These are phyloP conservation scores for Suhomyces canberraensis DNA, from an alignment of 805 yeast genomes.

Conservation along the genomic window DNA sequence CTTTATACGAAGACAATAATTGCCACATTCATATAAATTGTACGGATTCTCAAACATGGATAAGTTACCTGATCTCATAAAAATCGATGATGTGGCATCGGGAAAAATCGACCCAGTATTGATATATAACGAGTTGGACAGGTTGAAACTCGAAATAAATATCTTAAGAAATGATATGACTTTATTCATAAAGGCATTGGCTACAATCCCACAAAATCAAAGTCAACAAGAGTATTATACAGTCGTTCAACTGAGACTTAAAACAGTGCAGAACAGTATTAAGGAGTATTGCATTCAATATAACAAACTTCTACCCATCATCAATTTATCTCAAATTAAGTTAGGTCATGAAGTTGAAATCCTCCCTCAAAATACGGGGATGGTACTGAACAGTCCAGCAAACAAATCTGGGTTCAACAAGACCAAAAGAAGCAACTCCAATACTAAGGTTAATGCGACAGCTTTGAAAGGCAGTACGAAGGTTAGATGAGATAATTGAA, in stretches of 20 bases:
- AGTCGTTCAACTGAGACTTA: conserved; percentile 33
- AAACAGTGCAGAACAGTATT: conserved; percentile 37
- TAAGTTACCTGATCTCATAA: conserved; percentile 31
- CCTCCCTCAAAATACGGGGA: conserved; percentile 27
- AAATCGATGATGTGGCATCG: conserved; percentile 43
- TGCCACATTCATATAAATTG: too few species aligned
- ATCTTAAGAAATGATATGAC: conserved; percentile 41
- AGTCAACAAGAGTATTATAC: conserved; percentile 38
- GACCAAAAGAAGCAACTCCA: conserved; percentile 4
- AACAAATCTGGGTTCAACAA: conserved; percentile 1
- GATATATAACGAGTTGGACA: conserved; percentile 43
- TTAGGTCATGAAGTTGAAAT: conserved; percentile 50
- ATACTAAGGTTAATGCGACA: neutral
- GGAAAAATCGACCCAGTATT: conserved; percentile 38
- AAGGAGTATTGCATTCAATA: conserved; percentile 43
- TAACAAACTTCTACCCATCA: conserved; percentile 46
- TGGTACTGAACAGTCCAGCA: conserved; percentile 2
- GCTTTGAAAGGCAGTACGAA: too few species aligned
- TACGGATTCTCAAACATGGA: too few species aligned
- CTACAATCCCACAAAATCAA: conserved; percentile 28
- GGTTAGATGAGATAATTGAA: too few species aligned
- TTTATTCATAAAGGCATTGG: conserved; percentile 34
- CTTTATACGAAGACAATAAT: too few species aligned
- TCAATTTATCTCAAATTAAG: conserved; percentile 48
- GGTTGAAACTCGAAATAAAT: conserved; percentile 42